Base-by-base conservation (phyloP, 2,329 filamentous ascomycete species). In the Pseudogymnoascus sp. region DNA sequence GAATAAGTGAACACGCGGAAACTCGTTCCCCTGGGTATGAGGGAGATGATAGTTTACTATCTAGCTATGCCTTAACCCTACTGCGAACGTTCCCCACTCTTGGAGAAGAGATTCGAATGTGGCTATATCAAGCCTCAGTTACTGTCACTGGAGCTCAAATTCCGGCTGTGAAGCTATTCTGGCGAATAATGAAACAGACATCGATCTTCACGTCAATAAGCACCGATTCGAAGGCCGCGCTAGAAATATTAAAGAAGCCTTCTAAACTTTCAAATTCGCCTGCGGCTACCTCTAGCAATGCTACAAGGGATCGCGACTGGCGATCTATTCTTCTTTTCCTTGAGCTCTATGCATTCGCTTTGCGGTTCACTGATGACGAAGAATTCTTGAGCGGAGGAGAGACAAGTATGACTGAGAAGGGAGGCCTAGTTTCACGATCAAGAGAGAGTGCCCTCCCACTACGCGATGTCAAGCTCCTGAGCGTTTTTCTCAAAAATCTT, bases 311-410 rank as follows among this genome's bases (percentile, higher is more conserved):
- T 63, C 66, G 69, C 68, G 91, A 97, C 72, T 99, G 95, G 95
- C 87, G 89, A 16, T 87, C 95, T 1, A 85, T 96, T 44, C 79
- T 97, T 0, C 82, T 99, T 0, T 97, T 99, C 72, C 81, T 99
- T 5, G 95, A 99, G 70, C 82, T 99, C 0, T 99, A 97, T 73
- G 91, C 89, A 1, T 97, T 97, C 73, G 86, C 97, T 2, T 79
- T 97, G 11, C 89, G 95, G 69, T 85, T 97, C 36, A 96, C 93
- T 73, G 95, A 99, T 69, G 95, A 99, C 67, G 93, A 97, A 68
- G 95, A 99, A 70, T 99, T 99, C 72, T 89, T 96, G 66, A 84
- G 85, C 63, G 81, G 82, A 63, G 77, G 83, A 66, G 77, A 75
- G 40, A 77, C 79, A 25, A 68, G 71, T 62, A 64, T 73, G 31